Evolutionary conservation across 2,329 filamentous ascomycete species (phyloP).

Genomic region (Fusarium luffae): DNA sequence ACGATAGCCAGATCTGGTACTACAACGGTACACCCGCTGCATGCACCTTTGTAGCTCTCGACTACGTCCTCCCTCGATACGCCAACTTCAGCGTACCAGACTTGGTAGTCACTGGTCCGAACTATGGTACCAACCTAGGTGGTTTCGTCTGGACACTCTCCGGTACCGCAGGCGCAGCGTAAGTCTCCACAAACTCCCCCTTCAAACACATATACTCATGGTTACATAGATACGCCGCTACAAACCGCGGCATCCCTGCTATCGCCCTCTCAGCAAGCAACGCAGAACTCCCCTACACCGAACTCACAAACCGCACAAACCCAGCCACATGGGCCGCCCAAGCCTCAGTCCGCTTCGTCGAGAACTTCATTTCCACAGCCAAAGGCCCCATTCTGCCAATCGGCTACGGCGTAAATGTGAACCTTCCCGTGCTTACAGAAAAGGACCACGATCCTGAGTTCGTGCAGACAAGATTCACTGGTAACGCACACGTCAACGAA

Average conservation of each 20-base stretch:
- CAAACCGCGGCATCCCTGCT: constrained; percentile 61
- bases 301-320: constrained; percentile 54
- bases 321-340: constrained; percentile 57
- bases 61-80: constrained; percentile 64
- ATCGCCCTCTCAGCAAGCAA: constrained; percentile 61
- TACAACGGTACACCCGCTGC: constrained; percentile 69
- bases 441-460: constrained; percentile 56
- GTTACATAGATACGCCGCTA: constrained; percentile 57
- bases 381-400: constrained; percentile 55
- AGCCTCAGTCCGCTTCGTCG: constrained; percentile 56
- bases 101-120: constrained; percentile 65
- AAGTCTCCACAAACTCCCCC: neutral
- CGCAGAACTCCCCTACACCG: constrained; percentile 54
- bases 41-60: constrained; percentile 65
- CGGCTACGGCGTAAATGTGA: constrained; percentile 64
- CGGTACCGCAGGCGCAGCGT: constrained; percentile 60
- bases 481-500: constrained; percentile 59
- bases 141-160: constrained; percentile 64
- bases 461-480: constrained; percentile 60
- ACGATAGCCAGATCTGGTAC: constrained; percentile 67
- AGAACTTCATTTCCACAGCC: constrained; percentile 56
- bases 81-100: constrained; percentile 62
- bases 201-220: neutral
- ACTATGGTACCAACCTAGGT: constrained; percentile 65
- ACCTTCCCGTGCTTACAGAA: constrained; percentile 58